These are phyloP conservation scores for Exophiala calicioides DNA, from an alignment of 2,329 filamentous ascomycete species.

Conservation along the genomic window DNA sequence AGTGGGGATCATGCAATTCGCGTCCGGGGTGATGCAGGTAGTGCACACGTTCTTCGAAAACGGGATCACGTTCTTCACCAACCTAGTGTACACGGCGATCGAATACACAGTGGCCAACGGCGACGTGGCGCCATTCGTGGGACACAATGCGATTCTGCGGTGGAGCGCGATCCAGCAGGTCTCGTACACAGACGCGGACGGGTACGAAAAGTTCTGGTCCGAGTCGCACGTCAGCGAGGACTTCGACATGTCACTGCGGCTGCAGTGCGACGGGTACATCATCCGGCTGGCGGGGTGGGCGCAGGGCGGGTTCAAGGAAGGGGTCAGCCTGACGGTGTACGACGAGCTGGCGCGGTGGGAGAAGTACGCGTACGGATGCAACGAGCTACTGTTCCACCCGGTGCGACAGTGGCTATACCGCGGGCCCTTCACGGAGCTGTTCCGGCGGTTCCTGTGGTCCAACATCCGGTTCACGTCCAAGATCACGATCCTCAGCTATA, in stretches of 20 bases:
- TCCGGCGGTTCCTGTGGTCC: constrained; percentile 71
- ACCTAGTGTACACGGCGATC: constrained; percentile 74
- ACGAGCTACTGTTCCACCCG: constrained; percentile 78
- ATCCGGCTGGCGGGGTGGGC: constrained; percentile 70
- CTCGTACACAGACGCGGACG: constrained; percentile 48
- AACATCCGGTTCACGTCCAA: constrained; percentile 63
- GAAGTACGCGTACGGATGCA: constrained; percentile 83
- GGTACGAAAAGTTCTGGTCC: constrained; percentile 67
- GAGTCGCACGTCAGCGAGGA: constrained; percentile 76
- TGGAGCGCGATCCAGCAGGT: constrained; percentile 67
- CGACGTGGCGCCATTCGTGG: constrained; percentile 73
- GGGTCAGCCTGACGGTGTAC: constrained; percentile 80
- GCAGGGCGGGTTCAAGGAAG: constrained; percentile 71
- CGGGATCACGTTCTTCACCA: constrained; percentile 76
- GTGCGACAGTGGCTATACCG: constrained; percentile 70
- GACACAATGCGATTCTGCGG: constrained; percentile 73
- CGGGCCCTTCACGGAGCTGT: constrained; percentile 77
- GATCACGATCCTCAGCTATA: constrained; percentile 70
- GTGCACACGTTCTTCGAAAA: constrained; percentile 72
- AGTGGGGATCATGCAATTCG: constrained; percentile 71
- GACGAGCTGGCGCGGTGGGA: constrained; percentile 84
- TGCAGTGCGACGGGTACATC: constrained; percentile 69
- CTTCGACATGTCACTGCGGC: constrained; percentile 72
- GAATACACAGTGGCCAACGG: constrained; percentile 69
- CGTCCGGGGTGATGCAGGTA: constrained; percentile 76